Evolutionary conservation across 257 asterid genomes (phyloP), one percentile per base, ranked within the genome.

Genomic region (Linderniella brevidens): DNA sequence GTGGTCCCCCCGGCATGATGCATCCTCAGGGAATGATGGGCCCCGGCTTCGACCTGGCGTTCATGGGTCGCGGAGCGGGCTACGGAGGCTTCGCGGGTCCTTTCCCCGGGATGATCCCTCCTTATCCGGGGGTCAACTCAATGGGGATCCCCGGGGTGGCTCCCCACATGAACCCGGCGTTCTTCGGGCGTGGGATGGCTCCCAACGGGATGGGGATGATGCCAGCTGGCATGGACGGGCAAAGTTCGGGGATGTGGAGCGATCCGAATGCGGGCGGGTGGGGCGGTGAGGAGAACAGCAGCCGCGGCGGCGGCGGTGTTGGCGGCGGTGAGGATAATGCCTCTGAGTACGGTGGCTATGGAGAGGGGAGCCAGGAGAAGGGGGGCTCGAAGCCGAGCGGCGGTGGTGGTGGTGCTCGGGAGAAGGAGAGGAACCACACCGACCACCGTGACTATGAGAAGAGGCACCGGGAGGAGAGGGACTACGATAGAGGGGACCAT

Each of bases 121-220:
- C 85, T 8, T 85, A 72, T 60, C 92, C 78, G 19, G 87, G 72
- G 11, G 92, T 88, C 20, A 93, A 84, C 36, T 52, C 61, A 49
- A 82, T 87, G 66, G 95, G 97, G 54, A 68, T 88, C 64, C 94
- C 86, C 53, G 97, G 97, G 50, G 95, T 88, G 46, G 98, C 96
- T 53, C 98, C 96, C 17, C 98, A 84, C 61, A 93, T 88, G 36
- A 88, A 88, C 57, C 98, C 98, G 0, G 96, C 96, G 11, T 88
- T 88, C 53, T 84, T 84, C 35, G 87, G 93, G 17, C 78, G 98
- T 44, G 94, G 96, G 45, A 88, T 88, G 94, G 72, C 80, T 40
- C 80, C 83, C 61, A 81, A 73, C 57, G 78, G 79, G 41, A 88
- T 85, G 98, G 92, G 87, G 19, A 85, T 84, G 92, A 88, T 88